phyloP scores from a whole-genome alignment of 768 basidiomycete genomes.

The Exidia glandulosa region DNA sequence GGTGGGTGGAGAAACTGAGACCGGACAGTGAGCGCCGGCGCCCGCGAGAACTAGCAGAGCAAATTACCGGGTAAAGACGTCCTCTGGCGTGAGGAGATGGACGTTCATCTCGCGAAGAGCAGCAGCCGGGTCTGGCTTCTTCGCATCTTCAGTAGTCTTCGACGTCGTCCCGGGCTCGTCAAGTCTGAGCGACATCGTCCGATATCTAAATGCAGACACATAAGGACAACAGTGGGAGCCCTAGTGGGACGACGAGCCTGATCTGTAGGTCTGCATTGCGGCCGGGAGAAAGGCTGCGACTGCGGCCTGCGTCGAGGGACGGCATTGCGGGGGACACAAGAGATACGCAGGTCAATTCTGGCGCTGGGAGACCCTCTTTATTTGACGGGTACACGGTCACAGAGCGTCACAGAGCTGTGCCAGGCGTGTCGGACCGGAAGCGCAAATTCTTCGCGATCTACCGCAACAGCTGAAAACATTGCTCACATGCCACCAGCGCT shows the following conservation, averaged over 20 bases:
- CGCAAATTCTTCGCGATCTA: no score
- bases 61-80: constrained; percentile 26
- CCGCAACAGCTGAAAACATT: no score
- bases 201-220: neutral
- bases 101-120: constrained; percentile 37
- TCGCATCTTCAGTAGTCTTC: neutral
- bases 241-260: neutral
- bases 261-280: neutral
- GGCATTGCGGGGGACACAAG: neutral
- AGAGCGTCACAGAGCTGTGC: neutral
- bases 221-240: neutral
- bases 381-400: neutral
- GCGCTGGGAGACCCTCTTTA: neutral
- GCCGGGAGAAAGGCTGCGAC: neutral
- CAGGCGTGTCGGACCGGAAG: no score
- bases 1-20: constrained; percentile 26
- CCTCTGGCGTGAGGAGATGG: constrained; percentile 30
- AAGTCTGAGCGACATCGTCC: neutral
- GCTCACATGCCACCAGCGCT: no score
- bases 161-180: neutral
- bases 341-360: neutral
- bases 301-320: neutral
- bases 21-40: neutral
- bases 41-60: neutral
- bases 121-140: constrained; percentile 21